These are phyloP conservation scores for Juglanconis juglandina DNA, from an alignment of 2,329 filamentous ascomycete genomes.

Conservation along the genomic window DNA sequence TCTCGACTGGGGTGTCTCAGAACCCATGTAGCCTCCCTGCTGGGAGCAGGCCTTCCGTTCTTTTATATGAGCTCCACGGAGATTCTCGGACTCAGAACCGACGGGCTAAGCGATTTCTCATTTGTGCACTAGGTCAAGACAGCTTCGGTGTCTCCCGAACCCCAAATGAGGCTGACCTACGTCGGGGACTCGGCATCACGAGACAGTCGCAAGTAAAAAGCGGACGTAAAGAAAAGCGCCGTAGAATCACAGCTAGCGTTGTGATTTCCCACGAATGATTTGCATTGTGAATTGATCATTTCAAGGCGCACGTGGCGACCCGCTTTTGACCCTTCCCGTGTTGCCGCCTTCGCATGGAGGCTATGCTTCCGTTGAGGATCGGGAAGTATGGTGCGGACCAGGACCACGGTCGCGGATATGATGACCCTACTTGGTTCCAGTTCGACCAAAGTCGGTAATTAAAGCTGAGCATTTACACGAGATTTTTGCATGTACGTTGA, in stretches of 20 bases:
- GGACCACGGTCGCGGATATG: neutral
- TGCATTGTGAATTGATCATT: neutral
- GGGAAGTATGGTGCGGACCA: neutral
- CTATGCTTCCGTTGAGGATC: constrained; percentile 9
- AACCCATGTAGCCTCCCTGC: neutral
- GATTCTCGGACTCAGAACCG: neutral
- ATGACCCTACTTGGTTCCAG: neutral
- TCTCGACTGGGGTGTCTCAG: neutral
- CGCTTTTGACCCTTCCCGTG: neutral
- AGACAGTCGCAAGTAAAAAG: neutral
- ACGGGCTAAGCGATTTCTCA: neutral
- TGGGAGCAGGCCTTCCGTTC: neutral
- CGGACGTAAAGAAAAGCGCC: neutral
- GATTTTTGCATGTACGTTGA: no score
- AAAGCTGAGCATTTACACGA: no score
- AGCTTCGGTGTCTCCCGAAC: neutral
- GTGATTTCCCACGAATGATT: constrained; percentile 19
- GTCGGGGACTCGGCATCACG: neutral
- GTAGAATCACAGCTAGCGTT: neutral
- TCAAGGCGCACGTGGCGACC: neutral
- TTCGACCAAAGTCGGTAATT: neutral
- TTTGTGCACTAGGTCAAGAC: neutral
- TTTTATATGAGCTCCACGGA: neutral
- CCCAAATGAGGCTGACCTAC: neutral
- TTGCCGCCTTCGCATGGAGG: constrained; percentile 13